A percentile compares a stretch with the other conserved stretches of the same genome.
phyloP scores from a whole-genome alignment of 768 basidiomycete species.

The Serpula lacrymans region DNA sequence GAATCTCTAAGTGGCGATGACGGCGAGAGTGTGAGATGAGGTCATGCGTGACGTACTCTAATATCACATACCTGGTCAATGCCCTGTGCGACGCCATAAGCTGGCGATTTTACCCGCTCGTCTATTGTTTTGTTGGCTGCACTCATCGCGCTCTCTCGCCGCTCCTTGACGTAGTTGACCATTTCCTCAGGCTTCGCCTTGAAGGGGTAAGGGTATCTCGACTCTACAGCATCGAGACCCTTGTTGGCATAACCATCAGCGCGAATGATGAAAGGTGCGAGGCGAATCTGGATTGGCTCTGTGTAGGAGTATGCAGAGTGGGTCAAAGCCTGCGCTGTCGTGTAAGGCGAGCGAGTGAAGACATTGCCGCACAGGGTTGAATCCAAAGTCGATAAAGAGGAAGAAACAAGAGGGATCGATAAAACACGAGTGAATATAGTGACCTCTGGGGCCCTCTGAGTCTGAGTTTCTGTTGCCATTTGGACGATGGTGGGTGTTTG shows the following conservation, averaged over 20 bases:
- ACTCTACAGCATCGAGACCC: constrained; percentile 70
- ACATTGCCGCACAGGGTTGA: constrained; percentile 54
- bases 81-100: constrained; percentile 56
- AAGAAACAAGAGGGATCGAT: constrained; percentile 72
- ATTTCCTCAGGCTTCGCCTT: constrained; percentile 72
- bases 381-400: constrained; percentile 58
- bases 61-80: constrained; percentile 63
- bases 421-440: constrained; percentile 61
- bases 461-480: constrained; percentile 38
- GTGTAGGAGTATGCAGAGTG: constrained; percentile 57
- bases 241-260: constrained; percentile 71
- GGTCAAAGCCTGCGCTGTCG: constrained; percentile 60
- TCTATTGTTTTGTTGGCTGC: constrained; percentile 62
- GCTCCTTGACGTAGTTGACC: constrained; percentile 52
- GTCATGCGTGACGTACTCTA: constrained; percentile 2
- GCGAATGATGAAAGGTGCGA: constrained; percentile 62
- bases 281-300: constrained; percentile 59
- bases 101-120: constrained; percentile 61
- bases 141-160: constrained; percentile 50
- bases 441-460: constrained; percentile 44
- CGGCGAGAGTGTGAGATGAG: constrained; percentile 3
- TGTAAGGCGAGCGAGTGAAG: constrained; percentile 63
- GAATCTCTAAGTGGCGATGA: constrained; percentile 44
- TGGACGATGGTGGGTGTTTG: neutral
- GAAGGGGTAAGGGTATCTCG: constrained; percentile 75